These are phyloP conservation scores for Russula virescens DNA, from an alignment of 768 basidiomycete genomes.

Conservation along the genomic window DNA sequence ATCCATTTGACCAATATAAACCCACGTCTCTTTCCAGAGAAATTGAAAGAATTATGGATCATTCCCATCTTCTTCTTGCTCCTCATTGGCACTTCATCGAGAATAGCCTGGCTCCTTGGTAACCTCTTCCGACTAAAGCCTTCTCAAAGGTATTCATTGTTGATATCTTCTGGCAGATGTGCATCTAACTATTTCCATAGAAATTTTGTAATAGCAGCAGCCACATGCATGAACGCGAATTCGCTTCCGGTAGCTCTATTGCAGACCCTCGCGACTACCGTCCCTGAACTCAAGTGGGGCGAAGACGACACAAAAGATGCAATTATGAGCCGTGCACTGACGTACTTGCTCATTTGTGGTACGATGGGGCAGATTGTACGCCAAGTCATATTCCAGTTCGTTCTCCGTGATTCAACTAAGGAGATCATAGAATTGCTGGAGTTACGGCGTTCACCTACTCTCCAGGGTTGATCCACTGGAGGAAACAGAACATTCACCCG, in stretches of 20 bases:
- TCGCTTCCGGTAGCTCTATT: slow-evolving; percentile 93
- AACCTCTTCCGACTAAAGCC: slow-evolving; percentile 58
- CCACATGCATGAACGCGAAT: slow-evolving; percentile 94
- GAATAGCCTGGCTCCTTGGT: slow-evolving; percentile 58
- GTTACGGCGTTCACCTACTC: slow-evolving; percentile 81
- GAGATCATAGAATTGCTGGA: slow-evolving; percentile 71
- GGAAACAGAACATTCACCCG: too few species aligned
- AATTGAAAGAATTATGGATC: slow-evolving; percentile 77
- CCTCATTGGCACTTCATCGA: slow-evolving; percentile 66
- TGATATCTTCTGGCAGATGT: neutral
- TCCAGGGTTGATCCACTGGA: slow-evolving; percentile 46
- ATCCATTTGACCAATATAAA: neutral
- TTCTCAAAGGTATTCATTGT: slow-evolving; percentile 64
- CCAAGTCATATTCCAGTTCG: neutral
- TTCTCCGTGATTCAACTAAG: neutral
- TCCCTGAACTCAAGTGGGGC: slow-evolving; percentile 78
- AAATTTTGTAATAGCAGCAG: slow-evolving; percentile 71
- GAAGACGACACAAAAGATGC: slow-evolving; percentile 73
- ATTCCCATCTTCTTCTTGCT: slow-evolving; percentile 82
- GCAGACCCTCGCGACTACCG: slow-evolving; percentile 81
- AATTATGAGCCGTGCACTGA: slow-evolving; percentile 88
- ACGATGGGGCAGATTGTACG: slow-evolving; percentile 93
- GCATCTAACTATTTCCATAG: slow-evolving; percentile 33
- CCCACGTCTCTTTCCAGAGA: slow-evolving; percentile 38
- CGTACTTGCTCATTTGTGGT: slow-evolving; percentile 87